phyloP scores from a whole-genome alignment of 805 yeast genomes.

The Jamesozyma spencerorum region DNA sequence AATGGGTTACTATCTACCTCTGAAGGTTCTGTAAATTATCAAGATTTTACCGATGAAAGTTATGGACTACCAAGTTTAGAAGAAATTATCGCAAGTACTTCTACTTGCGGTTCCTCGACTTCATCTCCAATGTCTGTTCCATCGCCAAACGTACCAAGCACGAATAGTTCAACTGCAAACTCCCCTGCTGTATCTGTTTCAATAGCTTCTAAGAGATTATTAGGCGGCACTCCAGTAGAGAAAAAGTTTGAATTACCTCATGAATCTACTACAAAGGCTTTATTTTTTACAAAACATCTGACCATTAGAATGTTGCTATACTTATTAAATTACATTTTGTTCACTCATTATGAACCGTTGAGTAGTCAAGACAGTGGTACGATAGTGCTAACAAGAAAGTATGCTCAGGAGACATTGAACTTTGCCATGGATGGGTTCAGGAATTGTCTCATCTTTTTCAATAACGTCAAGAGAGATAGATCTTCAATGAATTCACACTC shows the following conservation, averaged over 20 bases:
- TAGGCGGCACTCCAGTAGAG: conserved; percentile 11
- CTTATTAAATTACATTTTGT: conserved; percentile 41
- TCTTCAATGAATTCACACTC: conserved; percentile 28
- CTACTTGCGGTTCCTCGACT: neutral
- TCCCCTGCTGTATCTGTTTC: neutral
- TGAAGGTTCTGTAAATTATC: conserved; percentile 24
- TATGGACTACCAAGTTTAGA: conserved; percentile 28
- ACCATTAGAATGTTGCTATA: conserved; percentile 41
- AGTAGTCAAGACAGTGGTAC: conserved; percentile 31
- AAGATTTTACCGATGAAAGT: conserved; percentile 22
- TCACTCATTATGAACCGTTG: conserved; percentile 37
- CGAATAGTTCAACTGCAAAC: neutral
- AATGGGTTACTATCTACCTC: conserved; percentile 26
- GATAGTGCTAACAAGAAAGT: conserved; percentile 29
- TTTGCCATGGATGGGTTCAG: conserved; percentile 37
- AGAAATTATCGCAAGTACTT: conserved; percentile 14
- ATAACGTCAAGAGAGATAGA: conserved; percentile 22
- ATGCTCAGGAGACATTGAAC: conserved; percentile 36
- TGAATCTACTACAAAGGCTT: conserved; percentile 33
- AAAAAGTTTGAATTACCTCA: conserved; percentile 32
- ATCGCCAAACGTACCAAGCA: conserved; percentile 4
- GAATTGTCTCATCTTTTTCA: conserved; percentile 35
- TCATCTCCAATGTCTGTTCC: conserved; percentile 6
- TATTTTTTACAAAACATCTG: conserved; percentile 33
- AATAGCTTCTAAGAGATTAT: neutral